phyloP scores from a whole-genome alignment of 1,139 yeast species.

The Suhomyces bokatorum region DNA sequence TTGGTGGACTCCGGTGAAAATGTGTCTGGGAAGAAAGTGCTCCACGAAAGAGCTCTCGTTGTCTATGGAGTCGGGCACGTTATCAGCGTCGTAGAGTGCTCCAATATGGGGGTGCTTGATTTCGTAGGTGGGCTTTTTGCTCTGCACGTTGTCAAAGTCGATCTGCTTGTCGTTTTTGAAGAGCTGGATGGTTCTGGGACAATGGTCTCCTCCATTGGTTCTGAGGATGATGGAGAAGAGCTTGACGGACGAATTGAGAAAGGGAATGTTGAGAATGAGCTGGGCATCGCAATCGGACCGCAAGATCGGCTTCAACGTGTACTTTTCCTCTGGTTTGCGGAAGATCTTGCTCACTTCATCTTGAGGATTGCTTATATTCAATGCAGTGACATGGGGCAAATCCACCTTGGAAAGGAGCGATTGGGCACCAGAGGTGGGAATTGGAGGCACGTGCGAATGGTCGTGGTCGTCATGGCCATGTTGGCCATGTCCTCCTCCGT shows the following conservation, averaged over 20 bases:
- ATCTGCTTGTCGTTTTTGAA: slow-evolving; percentile 69
- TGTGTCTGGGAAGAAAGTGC: slow-evolving; percentile 74
- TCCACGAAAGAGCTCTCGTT: slow-evolving; percentile 67
- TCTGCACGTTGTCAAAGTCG: slow-evolving; percentile 67
- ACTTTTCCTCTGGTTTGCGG: slow-evolving; percentile 41
- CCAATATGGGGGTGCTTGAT: slow-evolving; percentile 69
- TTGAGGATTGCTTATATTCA: slow-evolving; percentile 59
- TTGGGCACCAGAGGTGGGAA: slow-evolving; percentile 70
- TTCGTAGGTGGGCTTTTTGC: slow-evolving; percentile 51
- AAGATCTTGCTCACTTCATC: slow-evolving; percentile 57
- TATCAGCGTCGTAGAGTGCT: slow-evolving; percentile 32
- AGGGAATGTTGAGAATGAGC: slow-evolving; percentile 69
- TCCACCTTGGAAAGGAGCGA: slow-evolving; percentile 65
- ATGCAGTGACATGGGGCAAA: slow-evolving; percentile 57
- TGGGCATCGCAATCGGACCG: slow-evolving; percentile 84
- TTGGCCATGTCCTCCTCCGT: slow-evolving; percentile 23
- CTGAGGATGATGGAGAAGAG: slow-evolving; percentile 72
- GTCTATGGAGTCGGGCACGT: slow-evolving; percentile 28
- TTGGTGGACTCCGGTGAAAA: slow-evolving; percentile 69
- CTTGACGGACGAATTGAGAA: slow-evolving; percentile 71
- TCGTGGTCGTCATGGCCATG: slow-evolving; percentile 13
- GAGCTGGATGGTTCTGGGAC: slow-evolving; percentile 69
- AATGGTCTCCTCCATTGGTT: slow-evolving; percentile 58
- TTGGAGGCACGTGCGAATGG: slow-evolving; percentile 56
- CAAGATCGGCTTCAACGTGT: slow-evolving; percentile 48